Percentiles rank a stretch among this genome's conserved stretches.
These are phyloP conservation scores for Arthrinium puccinioides DNA, from an alignment of 2,329 filamentous ascomycete species.

Conservation along the genomic window DNA sequence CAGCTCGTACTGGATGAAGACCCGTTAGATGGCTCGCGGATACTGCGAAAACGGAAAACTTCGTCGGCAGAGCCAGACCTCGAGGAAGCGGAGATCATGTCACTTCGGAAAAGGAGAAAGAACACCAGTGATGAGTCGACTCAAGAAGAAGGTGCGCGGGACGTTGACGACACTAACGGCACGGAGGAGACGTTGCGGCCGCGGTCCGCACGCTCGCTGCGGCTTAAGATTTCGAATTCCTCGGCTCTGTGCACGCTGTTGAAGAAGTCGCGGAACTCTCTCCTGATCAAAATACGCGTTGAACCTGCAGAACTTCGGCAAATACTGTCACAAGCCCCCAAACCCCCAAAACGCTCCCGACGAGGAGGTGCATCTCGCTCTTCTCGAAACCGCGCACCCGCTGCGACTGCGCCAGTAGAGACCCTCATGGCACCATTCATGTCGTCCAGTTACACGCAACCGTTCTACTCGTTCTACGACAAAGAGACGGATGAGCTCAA, in stretches of 20 bases:
- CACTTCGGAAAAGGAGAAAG: slow-evolving; percentile 46
- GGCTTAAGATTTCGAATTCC: slow-evolving; percentile 39
- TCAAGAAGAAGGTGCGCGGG: slow-evolving; percentile 22
- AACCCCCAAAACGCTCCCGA: slow-evolving; percentile 41
- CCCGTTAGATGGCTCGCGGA: slow-evolving; percentile 67
- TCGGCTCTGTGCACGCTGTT: slow-evolving; percentile 33
- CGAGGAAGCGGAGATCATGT: slow-evolving; percentile 44
- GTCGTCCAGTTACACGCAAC: slow-evolving; percentile 58
- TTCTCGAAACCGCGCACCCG: slow-evolving; percentile 22
- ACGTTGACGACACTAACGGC: slow-evolving; percentile 26
- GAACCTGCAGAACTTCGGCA: slow-evolving; percentile 51
- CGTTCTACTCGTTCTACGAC: slow-evolving; percentile 84
- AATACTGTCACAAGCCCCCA: slow-evolving; percentile 52
- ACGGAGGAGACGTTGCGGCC: slow-evolving; percentile 26
- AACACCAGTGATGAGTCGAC: slow-evolving; percentile 35
- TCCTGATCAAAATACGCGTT: slow-evolving; percentile 53
- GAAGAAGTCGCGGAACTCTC: slow-evolving; percentile 28
- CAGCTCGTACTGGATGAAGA: slow-evolving; percentile 66
- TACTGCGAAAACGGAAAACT: slow-evolving; percentile 77
- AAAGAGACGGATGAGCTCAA: slow-evolving; percentile 84
- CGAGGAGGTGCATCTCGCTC: slow-evolving; percentile 24
- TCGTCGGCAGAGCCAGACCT: slow-evolving; percentile 62
- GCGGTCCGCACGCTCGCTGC: slow-evolving; percentile 49
- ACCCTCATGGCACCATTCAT: slow-evolving; percentile 49
- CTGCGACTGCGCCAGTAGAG: slow-evolving; percentile 20